Evolutionary conservation across 192 early-diverging fungal genomes (phyloP), one percentile per base, ranked within the genome.

Genomic region (Entomortierella lignicola): DNA sequence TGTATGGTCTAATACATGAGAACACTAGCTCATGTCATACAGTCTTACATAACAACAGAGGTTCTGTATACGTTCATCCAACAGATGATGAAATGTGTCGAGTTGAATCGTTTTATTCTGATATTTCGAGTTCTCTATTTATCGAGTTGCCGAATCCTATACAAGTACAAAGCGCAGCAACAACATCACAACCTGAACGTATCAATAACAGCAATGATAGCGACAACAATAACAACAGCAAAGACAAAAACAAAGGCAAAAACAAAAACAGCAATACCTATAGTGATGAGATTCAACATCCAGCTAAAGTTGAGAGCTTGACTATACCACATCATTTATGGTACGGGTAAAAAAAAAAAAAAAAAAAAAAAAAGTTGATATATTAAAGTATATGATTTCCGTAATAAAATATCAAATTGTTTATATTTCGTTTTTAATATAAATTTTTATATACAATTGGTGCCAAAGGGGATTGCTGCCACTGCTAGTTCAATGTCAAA

Each of bases 381-480:
- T 10, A 37, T 37, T n/a, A n/a, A n/a, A n/a, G n/a, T n/a, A n/a
- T n/a, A n/a, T n/a, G n/a, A n/a, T n/a, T n/a, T n/a, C n/a, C n/a
- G n/a, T n/a, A n/a, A n/a, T n/a, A n/a, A n/a, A n/a, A n/a, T n/a
- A n/a, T n/a, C n/a, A n/a, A n/a, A n/a, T n/a, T n/a, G n/a, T n/a
- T n/a, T n/a, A n/a, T n/a, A n/a, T n/a, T n/a, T n/a, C n/a, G n/a
- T n/a, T n/a, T n/a, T n/a, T n/a, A n/a, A n/a, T n/a, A n/a, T n/a
- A n/a, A n/a, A n/a, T n/a, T n/a, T n/a, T n/a, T 31, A 55, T 55
- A 26, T 31, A 55, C 53, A 26, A 26, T 55, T 31, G 53, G 25
- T 27, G 12, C 53, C 27, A 18, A n/a, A 30, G 13, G 53, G 7
- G 13, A 26, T 55, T 10, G 59, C 43, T 60, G 34, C 59, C n/a